Evolutionary conservation across 2,329 filamentous ascomycete genomes (phyloP).

Genomic region (Fusarium sp.): DNA sequence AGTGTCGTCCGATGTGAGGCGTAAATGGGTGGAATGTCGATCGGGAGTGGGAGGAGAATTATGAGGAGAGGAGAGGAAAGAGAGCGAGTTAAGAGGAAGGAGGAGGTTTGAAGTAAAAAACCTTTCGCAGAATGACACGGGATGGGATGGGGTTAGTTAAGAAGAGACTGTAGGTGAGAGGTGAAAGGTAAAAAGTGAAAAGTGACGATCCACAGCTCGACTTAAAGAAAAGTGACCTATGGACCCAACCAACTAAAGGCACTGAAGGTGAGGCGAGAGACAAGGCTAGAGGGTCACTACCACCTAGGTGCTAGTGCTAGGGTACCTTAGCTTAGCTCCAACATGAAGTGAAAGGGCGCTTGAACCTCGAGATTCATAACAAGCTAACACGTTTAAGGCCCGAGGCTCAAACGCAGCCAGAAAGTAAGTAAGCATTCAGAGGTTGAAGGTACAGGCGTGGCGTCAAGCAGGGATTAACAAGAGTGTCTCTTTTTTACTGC

Average conservation of each 20-base stretch:
- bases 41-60: neutral
- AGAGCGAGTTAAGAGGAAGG: conserved; percentile 6
- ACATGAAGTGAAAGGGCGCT: conserved; percentile 19
- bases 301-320: conserved; percentile 5
- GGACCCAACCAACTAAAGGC: conserved; percentile 16
- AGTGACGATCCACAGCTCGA: conserved; percentile 42
- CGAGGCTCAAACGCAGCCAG: conserved; percentile 20
- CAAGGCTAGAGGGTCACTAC: conserved; percentile 6
- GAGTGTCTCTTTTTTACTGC: conserved; percentile 1
- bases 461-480: conserved; percentile 13
- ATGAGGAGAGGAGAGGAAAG: conserved; percentile 7
- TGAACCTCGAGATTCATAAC: conserved; percentile 1
- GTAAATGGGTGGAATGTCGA: neutral
- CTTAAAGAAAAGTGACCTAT: conserved; percentile 5
- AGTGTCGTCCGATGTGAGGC: conserved; percentile 10
- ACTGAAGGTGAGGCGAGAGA: conserved; percentile 25
- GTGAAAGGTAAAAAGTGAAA: conserved; percentile 40
- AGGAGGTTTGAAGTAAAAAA: conserved; percentile 13
- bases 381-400: conserved; percentile 23
- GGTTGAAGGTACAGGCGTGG: neutral
- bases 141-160: conserved; percentile 7
- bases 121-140: conserved; percentile 3
- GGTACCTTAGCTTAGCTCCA: conserved; percentile 26
- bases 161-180: neutral
- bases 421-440: neutral